Conservation (phyloP, 2,329 filamentous ascomycete species). For the Bipolaris gigantea region DNA sequence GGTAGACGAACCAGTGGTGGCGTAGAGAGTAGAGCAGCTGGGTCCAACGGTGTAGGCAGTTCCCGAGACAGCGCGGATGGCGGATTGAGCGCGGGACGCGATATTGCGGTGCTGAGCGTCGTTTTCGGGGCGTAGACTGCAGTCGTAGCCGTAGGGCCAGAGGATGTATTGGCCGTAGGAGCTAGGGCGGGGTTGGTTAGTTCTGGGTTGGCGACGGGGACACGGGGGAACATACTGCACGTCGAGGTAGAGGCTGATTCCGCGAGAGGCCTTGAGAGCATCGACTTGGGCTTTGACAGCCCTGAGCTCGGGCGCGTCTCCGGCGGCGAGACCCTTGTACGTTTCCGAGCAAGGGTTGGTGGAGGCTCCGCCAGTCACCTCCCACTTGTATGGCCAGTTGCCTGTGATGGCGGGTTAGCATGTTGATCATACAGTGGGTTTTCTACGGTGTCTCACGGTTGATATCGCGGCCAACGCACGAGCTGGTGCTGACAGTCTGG, state of each 20-base stretch:
- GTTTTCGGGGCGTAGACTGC: constrained; percentile 52
- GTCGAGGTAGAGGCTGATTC: constrained; percentile 65
- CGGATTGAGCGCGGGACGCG: constrained; percentile 52
- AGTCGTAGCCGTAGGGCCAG: constrained; percentile 62
- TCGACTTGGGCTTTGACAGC: constrained; percentile 50
- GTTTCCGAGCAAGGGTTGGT: constrained; percentile 44
- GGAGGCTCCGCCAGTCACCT: constrained; percentile 38
- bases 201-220: no score
- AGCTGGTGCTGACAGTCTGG: constrained; percentile 35
- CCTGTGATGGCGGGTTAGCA: not conserved
- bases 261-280: constrained; percentile 47
- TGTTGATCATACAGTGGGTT: not conserved
- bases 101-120: constrained; percentile 54
- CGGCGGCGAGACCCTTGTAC: constrained; percentile 40
- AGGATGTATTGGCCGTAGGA: constrained; percentile 38
- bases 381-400: constrained; percentile 46
- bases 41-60: constrained; percentile 51
- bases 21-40: constrained; percentile 63
- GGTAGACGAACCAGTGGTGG: constrained; percentile 51
- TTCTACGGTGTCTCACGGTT: constrained; percentile 27
- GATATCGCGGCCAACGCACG: constrained; percentile 43
- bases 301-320: constrained; percentile 40
- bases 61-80: constrained; percentile 58
- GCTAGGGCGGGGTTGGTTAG: not conserved
- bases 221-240: constrained; percentile 59